Evolutionary conservation across 805 yeast species (phyloP).

Genomic region (Pichia occidentalis): DNA sequence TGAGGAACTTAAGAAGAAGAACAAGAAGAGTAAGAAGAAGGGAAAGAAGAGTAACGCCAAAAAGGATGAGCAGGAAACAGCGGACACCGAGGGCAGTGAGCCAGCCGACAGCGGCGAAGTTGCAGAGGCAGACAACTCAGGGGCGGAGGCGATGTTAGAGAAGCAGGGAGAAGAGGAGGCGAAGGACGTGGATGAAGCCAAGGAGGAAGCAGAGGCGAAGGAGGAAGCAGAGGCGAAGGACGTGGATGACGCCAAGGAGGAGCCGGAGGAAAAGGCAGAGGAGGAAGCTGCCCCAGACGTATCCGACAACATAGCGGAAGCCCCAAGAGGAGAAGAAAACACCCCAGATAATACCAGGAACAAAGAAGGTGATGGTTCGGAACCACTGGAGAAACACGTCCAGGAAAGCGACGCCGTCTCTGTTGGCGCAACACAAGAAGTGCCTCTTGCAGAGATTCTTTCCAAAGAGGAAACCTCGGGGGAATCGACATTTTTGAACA

Average conservation of each 20-base stretch:
- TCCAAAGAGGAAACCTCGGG: conserved; percentile 11
- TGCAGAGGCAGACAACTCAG: not conserved
- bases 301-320: not conserved
- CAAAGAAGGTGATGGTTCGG: too few relatives aligned
- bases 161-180: conserved; percentile 2
- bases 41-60: conserved; percentile 15
- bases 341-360: not conserved
- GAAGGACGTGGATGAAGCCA: conserved; percentile 1
- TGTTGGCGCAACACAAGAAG: conserved; percentile 2
- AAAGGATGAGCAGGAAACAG: conserved; percentile 1
- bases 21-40: conserved; percentile 22
- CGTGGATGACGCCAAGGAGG: not conserved
- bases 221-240: not conserved
- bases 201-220: not conserved
- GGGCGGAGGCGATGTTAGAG: not conserved
- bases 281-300: not conserved
- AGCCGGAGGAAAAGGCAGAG: not conserved
- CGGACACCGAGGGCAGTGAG: conserved; percentile 3
- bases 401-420: too few relatives aligned
- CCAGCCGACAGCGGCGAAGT: conserved; percentile 5
- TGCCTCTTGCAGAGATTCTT: conserved; percentile 18
- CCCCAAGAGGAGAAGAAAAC: not conserved
- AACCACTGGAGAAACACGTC: too few relatives aligned
- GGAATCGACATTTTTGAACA: conserved; percentile 22
- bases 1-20: conserved; percentile 30